phyloP scores from a whole-genome alignment of 805 yeast genomes.

The Candida bentonensis region DNA sequence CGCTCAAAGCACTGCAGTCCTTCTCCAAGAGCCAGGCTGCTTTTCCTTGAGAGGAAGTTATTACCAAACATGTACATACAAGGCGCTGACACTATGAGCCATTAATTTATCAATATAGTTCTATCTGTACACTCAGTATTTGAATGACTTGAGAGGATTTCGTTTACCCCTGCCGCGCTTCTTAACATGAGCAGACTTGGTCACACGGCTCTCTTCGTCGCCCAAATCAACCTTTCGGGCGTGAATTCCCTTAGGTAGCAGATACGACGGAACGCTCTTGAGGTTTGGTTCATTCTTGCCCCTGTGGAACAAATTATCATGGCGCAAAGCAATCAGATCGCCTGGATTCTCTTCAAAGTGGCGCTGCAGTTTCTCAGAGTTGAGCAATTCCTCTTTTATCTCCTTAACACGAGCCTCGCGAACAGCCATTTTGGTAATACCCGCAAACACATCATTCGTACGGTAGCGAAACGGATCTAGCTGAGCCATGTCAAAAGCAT shows the following conservation, averaged over 20 bases:
- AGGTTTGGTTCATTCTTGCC: conserved; percentile 71
- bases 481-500: conserved; percentile 80
- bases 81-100: too few species aligned
- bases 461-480: conserved; percentile 93
- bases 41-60: too few species aligned
- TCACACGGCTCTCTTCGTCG: too few species aligned
- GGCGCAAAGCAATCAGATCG: conserved; percentile 77
- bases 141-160: conserved; percentile 2
- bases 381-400: conserved; percentile 69
- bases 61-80: too few species aligned
- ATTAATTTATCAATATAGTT: too few species aligned
- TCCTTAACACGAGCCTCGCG: conserved; percentile 91
- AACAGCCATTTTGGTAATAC: conserved; percentile 77
- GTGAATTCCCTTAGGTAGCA: too few species aligned
- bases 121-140: too few species aligned
- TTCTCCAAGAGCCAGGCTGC: too few species aligned
- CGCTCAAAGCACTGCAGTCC: conserved; percentile 33
- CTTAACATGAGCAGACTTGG: too few species aligned
- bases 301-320: conserved; percentile 79
- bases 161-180: too few species aligned
- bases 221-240: too few species aligned
- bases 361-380: conserved; percentile 80
- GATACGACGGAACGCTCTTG: conserved; percentile 84
- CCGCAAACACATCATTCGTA: conserved; percentile 92
- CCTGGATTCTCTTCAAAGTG: conserved; percentile 97